These are phyloP conservation scores for Chalara sp. DNA, from an alignment of 2,329 filamentous ascomycete species.

Conservation along the genomic window DNA sequence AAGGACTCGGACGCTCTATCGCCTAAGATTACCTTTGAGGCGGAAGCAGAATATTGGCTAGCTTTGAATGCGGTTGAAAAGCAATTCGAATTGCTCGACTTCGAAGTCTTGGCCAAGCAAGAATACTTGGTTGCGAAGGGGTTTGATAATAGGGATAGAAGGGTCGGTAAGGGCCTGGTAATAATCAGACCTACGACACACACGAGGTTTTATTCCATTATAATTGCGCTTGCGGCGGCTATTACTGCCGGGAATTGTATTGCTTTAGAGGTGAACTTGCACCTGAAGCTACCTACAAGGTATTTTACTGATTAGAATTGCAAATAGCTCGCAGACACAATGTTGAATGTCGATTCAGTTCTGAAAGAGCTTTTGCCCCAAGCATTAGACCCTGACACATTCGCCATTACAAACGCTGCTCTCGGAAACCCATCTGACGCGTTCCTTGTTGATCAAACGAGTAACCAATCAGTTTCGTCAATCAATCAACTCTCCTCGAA, in stretches of 20 bases:
- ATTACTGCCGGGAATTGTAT: slow-evolving; percentile 45
- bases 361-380: slow-evolving; percentile 30
- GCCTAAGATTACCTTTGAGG: slow-evolving; percentile 26
- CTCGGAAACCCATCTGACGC: slow-evolving; percentile 14
- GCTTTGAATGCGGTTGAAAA: slow-evolving; percentile 32
- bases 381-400: slow-evolving; percentile 41
- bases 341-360: slow-evolving; percentile 28
- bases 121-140: slow-evolving; percentile 37
- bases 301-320: not conserved
- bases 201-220: slow-evolving; percentile 39
- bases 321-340: not conserved
- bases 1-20: slow-evolving; percentile 28
- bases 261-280: slow-evolving; percentile 35
- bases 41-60: slow-evolving; percentile 34
- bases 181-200: slow-evolving; percentile 42
- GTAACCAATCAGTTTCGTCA: not conserved
- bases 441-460: slow-evolving; percentile 9
- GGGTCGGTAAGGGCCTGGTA: slow-evolving; percentile 33
- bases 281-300: not conserved
- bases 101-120: slow-evolving; percentile 29
- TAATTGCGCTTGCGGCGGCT: slow-evolving; percentile 38
- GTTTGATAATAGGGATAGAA: slow-evolving; percentile 29
- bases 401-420: slow-evolving; percentile 32
- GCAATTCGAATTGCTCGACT: slow-evolving; percentile 33
- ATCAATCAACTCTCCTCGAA: slow-evolving; percentile 25